Evolutionary conservation across 208 protist genomes (phyloP).

Genomic region (Leishmania tropica): DNA sequence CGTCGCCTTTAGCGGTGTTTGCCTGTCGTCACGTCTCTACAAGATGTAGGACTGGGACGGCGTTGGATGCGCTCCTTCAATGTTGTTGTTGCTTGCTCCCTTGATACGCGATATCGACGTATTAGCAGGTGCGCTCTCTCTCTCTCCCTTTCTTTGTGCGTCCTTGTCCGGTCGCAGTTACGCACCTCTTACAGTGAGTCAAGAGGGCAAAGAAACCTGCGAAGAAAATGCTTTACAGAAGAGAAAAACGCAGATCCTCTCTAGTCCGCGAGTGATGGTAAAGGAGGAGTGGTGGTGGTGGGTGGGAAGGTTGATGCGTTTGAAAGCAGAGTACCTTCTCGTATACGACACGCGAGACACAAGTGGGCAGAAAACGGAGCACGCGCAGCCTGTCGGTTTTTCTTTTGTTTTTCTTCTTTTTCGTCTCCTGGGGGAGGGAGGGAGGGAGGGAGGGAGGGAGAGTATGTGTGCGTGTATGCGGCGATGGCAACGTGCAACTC

Average conservation of each 20-base stretch:
- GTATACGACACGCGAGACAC: background rate
- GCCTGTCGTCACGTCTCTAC: background rate
- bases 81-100: background rate
- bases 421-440: background rate
- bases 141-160: background rate
- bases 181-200: constrained; percentile 4
- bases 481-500: background rate
- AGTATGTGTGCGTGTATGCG: background rate
- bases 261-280: background rate
- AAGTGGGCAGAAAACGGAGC: background rate
- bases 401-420: background rate
- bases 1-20: background rate
- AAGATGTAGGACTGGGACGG: background rate
- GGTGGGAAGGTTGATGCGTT: background rate
- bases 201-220: background rate
- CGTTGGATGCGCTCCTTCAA: background rate
- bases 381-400: background rate
- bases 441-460: no score
- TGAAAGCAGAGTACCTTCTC: background rate
- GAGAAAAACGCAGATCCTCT: background rate
- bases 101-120: background rate
- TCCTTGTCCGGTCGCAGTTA: background rate
- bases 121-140: background rate
- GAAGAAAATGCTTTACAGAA: background rate
- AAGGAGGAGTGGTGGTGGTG: background rate